phyloP scores from a whole-genome alignment of 495 filamentous ascomycete species.

The Staphylotrichum longicolle region DNA sequence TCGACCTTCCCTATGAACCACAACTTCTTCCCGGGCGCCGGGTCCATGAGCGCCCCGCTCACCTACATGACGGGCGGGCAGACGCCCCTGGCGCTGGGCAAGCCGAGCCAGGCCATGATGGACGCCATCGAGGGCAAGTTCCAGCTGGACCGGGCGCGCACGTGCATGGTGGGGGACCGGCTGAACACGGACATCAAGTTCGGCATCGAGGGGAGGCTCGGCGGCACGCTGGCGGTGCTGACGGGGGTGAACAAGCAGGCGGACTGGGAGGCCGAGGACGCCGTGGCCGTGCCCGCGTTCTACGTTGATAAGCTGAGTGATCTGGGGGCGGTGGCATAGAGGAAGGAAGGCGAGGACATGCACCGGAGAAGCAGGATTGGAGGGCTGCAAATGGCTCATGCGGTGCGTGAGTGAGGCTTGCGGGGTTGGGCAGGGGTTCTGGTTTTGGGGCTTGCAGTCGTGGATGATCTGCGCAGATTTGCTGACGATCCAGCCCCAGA shows the following conservation, averaged over 20 bases:
- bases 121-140: slow-evolving; percentile 97
- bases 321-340: slow-evolving; percentile 45
- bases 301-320: slow-evolving; percentile 84
- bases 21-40: slow-evolving; percentile 87
- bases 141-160: slow-evolving; percentile 72
- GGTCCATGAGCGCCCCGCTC: slow-evolving; percentile 75
- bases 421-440: no score
- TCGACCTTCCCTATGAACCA: slow-evolving; percentile 77
- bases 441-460: no score
- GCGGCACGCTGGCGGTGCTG: slow-evolving; percentile 86
- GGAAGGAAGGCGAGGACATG: no score
- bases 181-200: slow-evolving; percentile 96
- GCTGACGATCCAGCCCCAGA: no score
- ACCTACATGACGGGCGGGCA: slow-evolving; percentile 63
- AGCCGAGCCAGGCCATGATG: slow-evolving; percentile 99
- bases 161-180: slow-evolving; percentile 96
- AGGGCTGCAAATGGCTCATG: no score
- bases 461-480: no score
- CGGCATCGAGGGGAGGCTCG: slow-evolving; percentile 84
- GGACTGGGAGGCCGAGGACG: slow-evolving; percentile 67
- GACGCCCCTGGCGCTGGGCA: slow-evolving; percentile 77
- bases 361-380: no score
- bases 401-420: no score
- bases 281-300: slow-evolving; percentile 63
- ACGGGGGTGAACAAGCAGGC: slow-evolving; percentile 84